These are phyloP conservation scores for Vaccinium macrocarpon DNA, from an alignment of 148 eudicot species.

Conservation along the genomic window DNA sequence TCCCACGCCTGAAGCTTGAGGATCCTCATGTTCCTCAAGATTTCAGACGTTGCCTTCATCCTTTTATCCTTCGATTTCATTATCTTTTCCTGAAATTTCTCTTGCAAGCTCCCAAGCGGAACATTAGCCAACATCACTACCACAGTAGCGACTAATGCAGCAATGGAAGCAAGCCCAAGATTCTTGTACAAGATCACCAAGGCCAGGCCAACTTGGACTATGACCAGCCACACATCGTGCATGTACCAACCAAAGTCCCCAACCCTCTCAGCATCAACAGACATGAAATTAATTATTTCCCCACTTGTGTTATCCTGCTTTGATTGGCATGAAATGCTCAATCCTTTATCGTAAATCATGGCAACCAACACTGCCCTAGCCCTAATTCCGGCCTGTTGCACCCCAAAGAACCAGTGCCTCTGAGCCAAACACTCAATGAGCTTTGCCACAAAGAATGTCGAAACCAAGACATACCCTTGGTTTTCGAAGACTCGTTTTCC, in stretches of 20 bases:
- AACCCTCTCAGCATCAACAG: slow-evolving; percentile 54
- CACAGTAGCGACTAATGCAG: slow-evolving; percentile 40
- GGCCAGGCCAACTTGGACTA: slow-evolving; percentile 45
- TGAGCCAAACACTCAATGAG: slow-evolving; percentile 45
- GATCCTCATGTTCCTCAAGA: slow-evolving; percentile 52
- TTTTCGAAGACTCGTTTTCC: slow-evolving; percentile 35
- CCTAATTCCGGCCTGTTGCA: slow-evolving; percentile 44
- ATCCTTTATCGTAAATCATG: slow-evolving; percentile 50
- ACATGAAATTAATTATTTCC: slow-evolving; percentile 58
- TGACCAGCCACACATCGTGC: slow-evolving; percentile 56
- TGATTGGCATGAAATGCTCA: slow-evolving; percentile 49
- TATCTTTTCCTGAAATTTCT: slow-evolving; percentile 39
- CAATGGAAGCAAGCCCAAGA: slow-evolving; percentile 51
- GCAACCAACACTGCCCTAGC: slow-evolving; percentile 42
- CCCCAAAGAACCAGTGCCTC: slow-evolving; percentile 49
- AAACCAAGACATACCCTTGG: slow-evolving; percentile 39
- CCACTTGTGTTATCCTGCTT: slow-evolving; percentile 56
- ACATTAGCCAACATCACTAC: slow-evolving; percentile 39
- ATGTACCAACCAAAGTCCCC: slow-evolving; percentile 47
- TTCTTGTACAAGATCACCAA: slow-evolving; percentile 41
- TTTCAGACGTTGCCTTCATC: slow-evolving; percentile 53
- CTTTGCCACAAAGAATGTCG: slow-evolving; percentile 42
- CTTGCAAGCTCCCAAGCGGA: slow-evolving; percentile 39
- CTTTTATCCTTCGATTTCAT: slow-evolving; percentile 50
- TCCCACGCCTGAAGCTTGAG: slow-evolving; percentile 63